Percentiles rank a stretch among this genome's conserved stretches.
Conservation (phyloP, 2,329 filamentous ascomycete species). For the Thelonectria olida region DNA sequence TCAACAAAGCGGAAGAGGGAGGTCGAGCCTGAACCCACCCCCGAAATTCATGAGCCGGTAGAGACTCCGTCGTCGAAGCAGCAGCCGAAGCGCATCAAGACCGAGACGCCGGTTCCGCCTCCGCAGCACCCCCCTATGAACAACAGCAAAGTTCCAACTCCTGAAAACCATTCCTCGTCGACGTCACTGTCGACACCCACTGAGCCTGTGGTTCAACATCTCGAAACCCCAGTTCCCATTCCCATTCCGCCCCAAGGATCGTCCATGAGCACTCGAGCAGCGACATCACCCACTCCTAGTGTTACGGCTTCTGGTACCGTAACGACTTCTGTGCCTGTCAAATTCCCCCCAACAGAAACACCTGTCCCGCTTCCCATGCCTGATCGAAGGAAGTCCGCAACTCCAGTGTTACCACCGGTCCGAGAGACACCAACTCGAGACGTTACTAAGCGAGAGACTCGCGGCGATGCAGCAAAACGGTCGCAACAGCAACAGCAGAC, state of each 20-base stretch:
- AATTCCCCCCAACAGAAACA: conserved; percentile 46
- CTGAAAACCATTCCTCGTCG: conserved; percentile 30
- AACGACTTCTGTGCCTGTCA: conserved; percentile 43
- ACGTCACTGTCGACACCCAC: conserved; percentile 31
- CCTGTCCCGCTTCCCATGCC: conserved; percentile 49
- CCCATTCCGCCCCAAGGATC: conserved; percentile 45
- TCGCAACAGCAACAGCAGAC: conserved; percentile 46
- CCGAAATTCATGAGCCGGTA: conserved; percentile 41
- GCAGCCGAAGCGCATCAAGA: conserved; percentile 62
- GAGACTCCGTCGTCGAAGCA: conserved; percentile 48
- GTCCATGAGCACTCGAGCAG: conserved; percentile 39
- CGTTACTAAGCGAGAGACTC: conserved; percentile 55
- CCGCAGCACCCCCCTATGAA: conserved; percentile 48
- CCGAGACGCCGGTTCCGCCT: conserved; percentile 64
- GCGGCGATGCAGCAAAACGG: conserved; percentile 55
- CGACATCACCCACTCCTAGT: conserved; percentile 44
- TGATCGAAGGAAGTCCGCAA: conserved; percentile 44
- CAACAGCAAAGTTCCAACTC: conserved; percentile 40
- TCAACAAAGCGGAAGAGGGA: conserved; percentile 59
- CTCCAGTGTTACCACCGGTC: conserved; percentile 44
- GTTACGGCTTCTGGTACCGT: conserved; percentile 30
- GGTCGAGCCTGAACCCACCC: conserved; percentile 40
- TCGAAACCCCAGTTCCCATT: conserved; percentile 56
- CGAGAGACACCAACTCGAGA: conserved; percentile 40
- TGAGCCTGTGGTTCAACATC: conserved; percentile 33